phyloP scores from a whole-genome alignment of 2,329 filamentous ascomycete species.

The Penicillium sp. region DNA sequence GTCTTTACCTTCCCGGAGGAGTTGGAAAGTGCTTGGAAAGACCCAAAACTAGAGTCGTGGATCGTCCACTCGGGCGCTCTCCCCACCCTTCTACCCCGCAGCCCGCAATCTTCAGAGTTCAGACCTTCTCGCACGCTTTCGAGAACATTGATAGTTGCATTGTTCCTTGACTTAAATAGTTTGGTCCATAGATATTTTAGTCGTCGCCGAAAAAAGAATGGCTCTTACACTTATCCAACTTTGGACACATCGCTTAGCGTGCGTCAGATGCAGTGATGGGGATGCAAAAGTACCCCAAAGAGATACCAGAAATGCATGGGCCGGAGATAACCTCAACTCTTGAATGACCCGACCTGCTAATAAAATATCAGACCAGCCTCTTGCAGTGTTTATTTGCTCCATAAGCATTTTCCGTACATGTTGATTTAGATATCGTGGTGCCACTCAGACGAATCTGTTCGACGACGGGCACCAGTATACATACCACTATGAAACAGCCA shows the following conservation, averaged over 20 bases:
- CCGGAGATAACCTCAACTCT: neutral
- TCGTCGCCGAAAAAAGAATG: neutral
- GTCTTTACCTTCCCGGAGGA: neutral
- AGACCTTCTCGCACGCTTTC: neutral
- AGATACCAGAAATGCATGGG: neutral
- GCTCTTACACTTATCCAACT: neutral
- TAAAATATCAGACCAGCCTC: neutral
- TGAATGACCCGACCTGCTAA: neutral
- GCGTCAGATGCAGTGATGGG: neutral
- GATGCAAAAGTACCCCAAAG: conserved; percentile 2
- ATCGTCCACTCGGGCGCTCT: conserved; percentile 8
- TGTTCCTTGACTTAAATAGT: conserved; percentile 1
- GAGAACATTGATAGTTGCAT: neutral
- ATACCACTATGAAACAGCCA: neutral
- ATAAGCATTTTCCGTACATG: neutral
- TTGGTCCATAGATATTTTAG: neutral
- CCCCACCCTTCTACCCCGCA: conserved; percentile 19
- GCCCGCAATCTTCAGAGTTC: conserved; percentile 8
- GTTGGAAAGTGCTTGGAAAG: neutral
- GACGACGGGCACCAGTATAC: neutral
- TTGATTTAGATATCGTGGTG: neutral
- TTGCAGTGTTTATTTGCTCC: neutral
- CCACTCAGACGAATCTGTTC: neutral
- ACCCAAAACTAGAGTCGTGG: conserved; percentile 3
- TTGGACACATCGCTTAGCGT: neutral